Evolutionary conservation across 805 yeast species (phyloP).

Genomic region (Alloascoidea hylecoeti): DNA sequence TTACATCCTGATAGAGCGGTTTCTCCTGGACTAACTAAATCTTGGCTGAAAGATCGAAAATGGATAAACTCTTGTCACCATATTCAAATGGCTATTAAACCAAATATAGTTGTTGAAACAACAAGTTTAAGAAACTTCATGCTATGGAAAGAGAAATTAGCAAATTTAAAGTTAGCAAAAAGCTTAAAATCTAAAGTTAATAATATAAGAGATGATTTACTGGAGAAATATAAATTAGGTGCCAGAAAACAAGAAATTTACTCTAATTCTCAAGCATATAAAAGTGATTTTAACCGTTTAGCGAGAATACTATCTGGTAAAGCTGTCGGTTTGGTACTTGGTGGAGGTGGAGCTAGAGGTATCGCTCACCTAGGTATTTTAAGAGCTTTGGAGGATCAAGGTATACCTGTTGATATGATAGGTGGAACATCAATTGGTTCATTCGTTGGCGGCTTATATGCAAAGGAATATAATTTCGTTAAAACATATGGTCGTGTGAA

Average conservation of each 20-base stretch:
- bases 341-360: constrained; percentile 98
- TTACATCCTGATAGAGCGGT: constrained; percentile 77
- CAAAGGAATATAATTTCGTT: constrained; percentile 81
- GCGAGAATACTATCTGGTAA: constrained; percentile 87
- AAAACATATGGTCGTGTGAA: constrained; percentile 86
- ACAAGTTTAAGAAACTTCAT: no score
- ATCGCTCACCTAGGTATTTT: constrained; percentile 84
- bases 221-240: constrained; percentile 11
- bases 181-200: constrained; percentile 21
- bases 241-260: constrained; percentile 14
- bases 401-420: constrained; percentile 84
- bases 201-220: constrained; percentile 17
- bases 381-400: constrained; percentile 81
- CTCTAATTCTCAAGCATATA: constrained; percentile 35
- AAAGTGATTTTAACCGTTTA: constrained; percentile 77
- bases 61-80: constrained; percentile 96
- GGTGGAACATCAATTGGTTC: constrained; percentile 98
- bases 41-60: constrained; percentile 71
- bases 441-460: constrained; percentile 90
- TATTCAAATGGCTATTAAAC: constrained; percentile 75
- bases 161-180: constrained; percentile 2
- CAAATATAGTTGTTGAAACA: no score
- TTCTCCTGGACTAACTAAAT: constrained; percentile 69
- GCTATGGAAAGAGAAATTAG: no score
- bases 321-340: constrained; percentile 87